These are phyloP conservation scores for Chlamydomonas incerta DNA, from an alignment of 139 green algal species.

Conservation along the genomic window DNA sequence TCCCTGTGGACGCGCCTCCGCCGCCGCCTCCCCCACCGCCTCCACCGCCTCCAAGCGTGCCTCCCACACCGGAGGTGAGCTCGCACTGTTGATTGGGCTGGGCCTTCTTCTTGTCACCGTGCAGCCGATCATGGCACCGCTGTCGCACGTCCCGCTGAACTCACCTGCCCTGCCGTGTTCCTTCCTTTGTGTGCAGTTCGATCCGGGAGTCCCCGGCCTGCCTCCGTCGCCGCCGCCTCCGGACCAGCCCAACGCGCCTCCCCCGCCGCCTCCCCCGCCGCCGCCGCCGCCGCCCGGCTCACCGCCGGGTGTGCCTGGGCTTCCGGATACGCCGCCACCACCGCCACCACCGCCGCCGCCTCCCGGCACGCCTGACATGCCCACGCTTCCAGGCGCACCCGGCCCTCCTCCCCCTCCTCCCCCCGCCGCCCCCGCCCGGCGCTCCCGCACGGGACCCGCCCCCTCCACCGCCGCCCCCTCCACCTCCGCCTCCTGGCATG, in stretches of 20 bases:
- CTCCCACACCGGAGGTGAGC: neutral
- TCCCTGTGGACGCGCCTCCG: neutral
- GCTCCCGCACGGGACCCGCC: neutral
- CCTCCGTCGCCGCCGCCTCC: neutral
- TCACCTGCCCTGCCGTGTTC: too few relatives aligned
- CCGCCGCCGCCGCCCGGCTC: neutral
- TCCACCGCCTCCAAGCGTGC: neutral
- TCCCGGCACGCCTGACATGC: neutral
- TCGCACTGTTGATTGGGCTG: too few relatives aligned
- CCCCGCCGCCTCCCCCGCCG: conserved; percentile 4
- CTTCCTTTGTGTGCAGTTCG: too few relatives aligned
- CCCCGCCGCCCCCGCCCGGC: neutral
- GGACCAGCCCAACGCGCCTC: neutral
- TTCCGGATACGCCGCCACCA: neutral
- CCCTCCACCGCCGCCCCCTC: conserved; percentile 4
- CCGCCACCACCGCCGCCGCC: neutral
- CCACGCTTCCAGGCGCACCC: neutral
- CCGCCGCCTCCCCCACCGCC: neutral
- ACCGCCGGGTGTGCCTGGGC: neutral
- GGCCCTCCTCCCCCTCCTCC: neutral
- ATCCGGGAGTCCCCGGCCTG: too few relatives aligned
- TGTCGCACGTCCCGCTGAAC: too few relatives aligned
- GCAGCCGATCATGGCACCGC: too few relatives aligned
- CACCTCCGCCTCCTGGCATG: neutral
- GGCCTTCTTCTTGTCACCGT: too few relatives aligned